Conservation (phyloP, 768 basidiomycete species). For the Hygrophorus russula region DNA sequence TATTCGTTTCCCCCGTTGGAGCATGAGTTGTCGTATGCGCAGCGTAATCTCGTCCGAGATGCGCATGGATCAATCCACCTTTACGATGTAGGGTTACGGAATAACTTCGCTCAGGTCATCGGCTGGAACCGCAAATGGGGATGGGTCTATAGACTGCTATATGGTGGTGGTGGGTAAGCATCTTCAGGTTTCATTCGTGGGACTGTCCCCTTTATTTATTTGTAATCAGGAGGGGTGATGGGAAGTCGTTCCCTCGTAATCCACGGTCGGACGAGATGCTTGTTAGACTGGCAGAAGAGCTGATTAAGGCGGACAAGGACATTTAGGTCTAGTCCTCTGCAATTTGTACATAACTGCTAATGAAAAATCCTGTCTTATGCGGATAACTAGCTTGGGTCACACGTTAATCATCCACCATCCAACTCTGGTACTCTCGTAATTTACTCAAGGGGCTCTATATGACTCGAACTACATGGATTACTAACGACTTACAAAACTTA, state of each 20-base stretch:
- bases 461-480: no score
- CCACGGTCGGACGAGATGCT: constrained; percentile 57
- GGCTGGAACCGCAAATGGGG: constrained; percentile 44
- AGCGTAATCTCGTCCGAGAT: constrained; percentile 53
- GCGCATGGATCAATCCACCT: constrained; percentile 50
- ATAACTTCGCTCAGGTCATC: constrained; percentile 60
- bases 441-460: no score
- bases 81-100: constrained; percentile 67
- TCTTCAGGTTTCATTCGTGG: background rate
- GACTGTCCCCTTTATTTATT: background rate
- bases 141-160: constrained; percentile 41
- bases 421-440: no score
- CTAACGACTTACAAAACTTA: no score
- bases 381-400: no score
- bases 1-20: constrained; percentile 65
- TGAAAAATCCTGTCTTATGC: no score
- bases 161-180: constrained; percentile 57
- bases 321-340: constrained; percentile 13
- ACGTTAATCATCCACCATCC: no score
- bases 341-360: no score
- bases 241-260: constrained; percentile 57
- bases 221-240: constrained; percentile 52
- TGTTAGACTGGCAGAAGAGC: constrained; percentile 47
- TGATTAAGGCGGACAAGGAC: constrained; percentile 47
- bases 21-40: constrained; percentile 53